These are phyloP conservation scores for Lomentospora prolificans DNA, from an alignment of 2,329 filamentous ascomycete species.

Conservation along the genomic window DNA sequence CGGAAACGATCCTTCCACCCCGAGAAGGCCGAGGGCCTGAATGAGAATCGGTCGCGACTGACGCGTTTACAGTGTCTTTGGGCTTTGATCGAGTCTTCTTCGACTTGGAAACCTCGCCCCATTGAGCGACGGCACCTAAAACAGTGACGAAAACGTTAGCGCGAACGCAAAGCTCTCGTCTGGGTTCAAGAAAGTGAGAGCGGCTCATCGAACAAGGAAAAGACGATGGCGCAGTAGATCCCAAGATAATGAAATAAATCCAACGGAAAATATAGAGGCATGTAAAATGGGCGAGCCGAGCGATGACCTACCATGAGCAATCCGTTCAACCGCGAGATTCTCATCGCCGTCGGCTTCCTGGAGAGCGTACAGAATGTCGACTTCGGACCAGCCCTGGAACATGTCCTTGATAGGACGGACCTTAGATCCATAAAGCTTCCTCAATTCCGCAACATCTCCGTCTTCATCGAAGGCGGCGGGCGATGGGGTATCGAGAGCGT, in stretches of 20 bases:
- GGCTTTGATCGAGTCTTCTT: conserved; percentile 71
- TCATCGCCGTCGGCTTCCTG: conserved; percentile 80
- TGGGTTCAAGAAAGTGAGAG: not conserved
- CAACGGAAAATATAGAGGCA: not conserved
- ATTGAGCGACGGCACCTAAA: conserved; percentile 68
- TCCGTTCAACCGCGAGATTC: conserved; percentile 64
- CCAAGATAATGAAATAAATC: too few species aligned
- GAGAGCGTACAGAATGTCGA: conserved; percentile 85
- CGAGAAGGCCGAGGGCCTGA: conserved; percentile 36
- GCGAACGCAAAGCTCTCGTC: not conserved
- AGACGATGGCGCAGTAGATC: too few species aligned
- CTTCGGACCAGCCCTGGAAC: conserved; percentile 91
- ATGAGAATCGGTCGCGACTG: conserved; percentile 23
- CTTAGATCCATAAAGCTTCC: conserved; percentile 77
- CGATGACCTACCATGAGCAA: conserved; percentile 58
- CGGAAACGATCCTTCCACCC: conserved; percentile 51
- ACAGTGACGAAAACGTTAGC: conserved; percentile 5
- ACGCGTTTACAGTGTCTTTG: conserved; percentile 47
- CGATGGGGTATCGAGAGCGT: conserved; percentile 30
- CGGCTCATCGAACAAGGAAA: not conserved
- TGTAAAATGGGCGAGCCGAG: conserved; percentile 4
- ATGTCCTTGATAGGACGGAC: conserved; percentile 79
- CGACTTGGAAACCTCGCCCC: conserved; percentile 73
- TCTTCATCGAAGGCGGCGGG: conserved; percentile 59
- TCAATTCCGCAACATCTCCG: conserved; percentile 82